Evolutionary conservation across 129 eudicot species (phyloP), one percentile per base, ranked within the genome.

Genomic region (Flaveria brownii): DNA sequence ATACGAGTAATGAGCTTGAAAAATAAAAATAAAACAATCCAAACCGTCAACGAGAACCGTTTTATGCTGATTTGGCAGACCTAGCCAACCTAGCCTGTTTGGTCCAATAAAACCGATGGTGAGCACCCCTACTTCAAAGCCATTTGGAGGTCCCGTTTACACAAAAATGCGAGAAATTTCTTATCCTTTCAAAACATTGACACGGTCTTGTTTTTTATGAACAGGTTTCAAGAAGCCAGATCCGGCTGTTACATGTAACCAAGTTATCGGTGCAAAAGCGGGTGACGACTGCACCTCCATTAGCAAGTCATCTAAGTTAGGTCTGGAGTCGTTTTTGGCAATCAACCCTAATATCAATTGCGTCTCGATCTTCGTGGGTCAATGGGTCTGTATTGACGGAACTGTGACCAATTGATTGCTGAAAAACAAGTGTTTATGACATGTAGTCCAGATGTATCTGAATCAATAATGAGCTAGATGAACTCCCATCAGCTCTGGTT

Each of bases 321-420:
- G 62, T 51, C 18, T 71, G 63, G 54, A 71, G 11, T 51, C 73
- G 0, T 77, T 82, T 68, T 54, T 71, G 33, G 73, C 72, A 39
- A 82, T 82, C 28, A 82, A 82, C 71, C 85, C 85, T 0, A 77
- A 82, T 68, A 56, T 82, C 64, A 71, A 54, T 3, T 82, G 85
- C 43, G 60, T 41, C 15, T 20, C 70, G 7, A 65, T 65, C 61
- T 82, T 82, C 15, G 74, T 76, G 25, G 78, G 81, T 17, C 70
- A 76, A 71, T 82, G 85, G 81, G 70, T 82, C 16, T 80, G 78
- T 30, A 76, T 73, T 25, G 64, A 62, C 7, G 76, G 82, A 74
- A 57, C 8, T 73, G 75, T 68, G 15, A 55, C 79, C 57, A 28
- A 52, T 5, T 73, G 62, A 80, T 55, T 60, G 39, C 74, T 9